A percentile compares a stretch with the other conserved stretches of the same genome.
phyloP scores from a whole-genome alignment of 2,329 filamentous ascomycete genomes.

The Nigrospora oryzae region DNA sequence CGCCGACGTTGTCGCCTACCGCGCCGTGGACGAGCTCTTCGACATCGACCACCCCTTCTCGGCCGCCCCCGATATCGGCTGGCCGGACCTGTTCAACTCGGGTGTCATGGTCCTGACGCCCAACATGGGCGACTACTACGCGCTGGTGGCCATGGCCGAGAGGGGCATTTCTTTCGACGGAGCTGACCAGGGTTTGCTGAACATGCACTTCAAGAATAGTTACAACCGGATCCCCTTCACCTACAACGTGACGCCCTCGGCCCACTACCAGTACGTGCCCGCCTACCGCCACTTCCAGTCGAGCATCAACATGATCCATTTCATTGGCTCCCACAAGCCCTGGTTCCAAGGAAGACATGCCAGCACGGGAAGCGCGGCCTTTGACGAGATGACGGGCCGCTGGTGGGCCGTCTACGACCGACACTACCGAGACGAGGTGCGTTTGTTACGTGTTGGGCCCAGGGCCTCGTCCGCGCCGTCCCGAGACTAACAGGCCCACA shows the following conservation, averaged over 20 bases:
- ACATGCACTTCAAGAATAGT: slow-evolving; percentile 80
- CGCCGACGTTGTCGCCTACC: slow-evolving; percentile 82
- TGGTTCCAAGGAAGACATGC: slow-evolving; percentile 62
- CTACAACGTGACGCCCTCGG: slow-evolving; percentile 95
- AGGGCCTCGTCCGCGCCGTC: slow-evolving; percentile 3
- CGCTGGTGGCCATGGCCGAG: slow-evolving; percentile 74
- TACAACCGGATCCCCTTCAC: slow-evolving; percentile 88
- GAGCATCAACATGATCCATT: slow-evolving; percentile 84
- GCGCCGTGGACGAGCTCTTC: slow-evolving; percentile 90
- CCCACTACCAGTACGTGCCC: slow-evolving; percentile 94
- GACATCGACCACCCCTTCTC: slow-evolving; percentile 50
- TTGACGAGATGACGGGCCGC: slow-evolving; percentile 72
- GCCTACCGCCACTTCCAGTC: slow-evolving; percentile 91
- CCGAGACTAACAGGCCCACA: slow-evolving; percentile 10
- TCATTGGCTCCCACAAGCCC: slow-evolving; percentile 86
- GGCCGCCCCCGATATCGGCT: slow-evolving; percentile 88
- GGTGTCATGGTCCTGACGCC: slow-evolving; percentile 89
- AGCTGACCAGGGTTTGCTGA: slow-evolving; percentile 89
- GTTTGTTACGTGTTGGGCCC: slow-evolving; percentile 10
- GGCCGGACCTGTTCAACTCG: slow-evolving; percentile 98
- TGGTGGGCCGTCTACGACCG: slow-evolving; percentile 96
- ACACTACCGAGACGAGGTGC: slow-evolving; percentile 59
- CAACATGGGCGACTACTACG: slow-evolving; percentile 80
- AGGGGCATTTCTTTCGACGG: slow-evolving; percentile 91
- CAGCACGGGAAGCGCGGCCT: slow-evolving; percentile 50